phyloP scores from a whole-genome alignment of 2,329 filamentous ascomycete species.

The Neurospora crassa region DNA sequence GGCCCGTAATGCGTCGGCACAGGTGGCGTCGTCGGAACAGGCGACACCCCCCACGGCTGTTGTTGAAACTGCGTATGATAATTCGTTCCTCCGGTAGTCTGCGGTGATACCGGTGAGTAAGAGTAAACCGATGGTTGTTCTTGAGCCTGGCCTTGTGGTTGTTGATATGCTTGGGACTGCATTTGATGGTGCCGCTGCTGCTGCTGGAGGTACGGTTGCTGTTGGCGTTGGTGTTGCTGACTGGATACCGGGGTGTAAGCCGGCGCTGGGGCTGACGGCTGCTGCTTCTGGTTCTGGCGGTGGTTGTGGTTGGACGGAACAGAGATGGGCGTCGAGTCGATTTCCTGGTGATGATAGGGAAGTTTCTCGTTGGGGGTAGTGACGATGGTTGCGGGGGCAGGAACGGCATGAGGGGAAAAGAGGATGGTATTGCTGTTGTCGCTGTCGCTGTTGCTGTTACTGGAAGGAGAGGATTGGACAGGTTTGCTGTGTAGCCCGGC shows the following conservation, averaged over 20 bases:
- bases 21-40: background rate
- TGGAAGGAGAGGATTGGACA: constrained; percentile 8
- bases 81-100: background rate
- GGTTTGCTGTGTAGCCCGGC: constrained; percentile 32
- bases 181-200: constrained; percentile 8
- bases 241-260: background rate
- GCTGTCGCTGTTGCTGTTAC: constrained; percentile 5
- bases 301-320: constrained; percentile 10
- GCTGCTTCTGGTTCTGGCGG: constrained; percentile 5
- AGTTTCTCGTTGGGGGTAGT: constrained; percentile 5
- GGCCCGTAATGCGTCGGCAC: background rate
- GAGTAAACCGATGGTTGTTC: background rate
- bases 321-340: background rate
- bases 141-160: background rate
- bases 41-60: background rate
- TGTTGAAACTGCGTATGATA: background rate
- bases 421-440: constrained; percentile 5
- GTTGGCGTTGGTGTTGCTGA: constrained; percentile 3
- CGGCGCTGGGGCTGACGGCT: constrained; percentile 10
- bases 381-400: background rate
- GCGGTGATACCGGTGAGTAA: background rate
- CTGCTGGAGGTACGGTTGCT: constrained; percentile 9
- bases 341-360: constrained; percentile 1
- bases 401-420: background rate
- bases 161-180: background rate